Evolutionary conservation across 768 basidiomycete species (phyloP), one percentile per base, ranked within the genome.

Genomic region (Thelephora aurantiotincta): DNA sequence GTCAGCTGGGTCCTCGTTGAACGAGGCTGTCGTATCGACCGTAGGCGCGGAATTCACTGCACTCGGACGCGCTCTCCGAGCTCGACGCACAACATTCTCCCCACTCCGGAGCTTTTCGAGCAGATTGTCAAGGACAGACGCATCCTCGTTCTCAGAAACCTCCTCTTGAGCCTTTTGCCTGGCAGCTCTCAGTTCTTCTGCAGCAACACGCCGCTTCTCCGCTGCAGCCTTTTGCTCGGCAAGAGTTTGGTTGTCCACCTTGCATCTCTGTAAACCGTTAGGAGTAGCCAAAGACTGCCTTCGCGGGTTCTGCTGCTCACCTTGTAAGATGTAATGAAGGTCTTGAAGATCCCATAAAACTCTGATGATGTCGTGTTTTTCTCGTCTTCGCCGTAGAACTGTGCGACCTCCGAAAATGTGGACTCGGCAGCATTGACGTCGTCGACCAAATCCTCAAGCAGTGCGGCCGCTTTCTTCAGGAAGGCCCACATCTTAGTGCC

Each of bases 271-370:
- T 41, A 35, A 22, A 58, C 20, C 0, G 20, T 19, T 18, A 9
- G 43, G 5, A 14, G 26, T 14, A 26, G 16, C n/a, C n/a, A 23
- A 45, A n/a, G n/a, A 22, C 6, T 6, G 11, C 19, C 20, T 38
- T 16, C 20, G 41, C 12, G 12, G 18, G 35, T 14, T 35, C 47
- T n/a, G 3, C 35, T 26, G 59, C 70, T 49, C 53, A 87, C 87
- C 73, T 72, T 82, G 64, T 93, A 99, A 2, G 92, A 94, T 0
- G 83, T 93, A 22, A 93, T 76, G 57, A 99, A 99, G 1, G 89
- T 96, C 67, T 96, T 92, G 76, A 98, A 97, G 55, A 94, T 81
- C 11, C 80, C 90, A 65, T 90, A 99, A 68, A 98, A 99, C 57
- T 97, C 94, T 2, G 83, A 72, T 0, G 91, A 89, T 43, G 82